Conservation (phyloP, 352 stramenopile genomes). For the Phytophthora hibernalis region DNA sequence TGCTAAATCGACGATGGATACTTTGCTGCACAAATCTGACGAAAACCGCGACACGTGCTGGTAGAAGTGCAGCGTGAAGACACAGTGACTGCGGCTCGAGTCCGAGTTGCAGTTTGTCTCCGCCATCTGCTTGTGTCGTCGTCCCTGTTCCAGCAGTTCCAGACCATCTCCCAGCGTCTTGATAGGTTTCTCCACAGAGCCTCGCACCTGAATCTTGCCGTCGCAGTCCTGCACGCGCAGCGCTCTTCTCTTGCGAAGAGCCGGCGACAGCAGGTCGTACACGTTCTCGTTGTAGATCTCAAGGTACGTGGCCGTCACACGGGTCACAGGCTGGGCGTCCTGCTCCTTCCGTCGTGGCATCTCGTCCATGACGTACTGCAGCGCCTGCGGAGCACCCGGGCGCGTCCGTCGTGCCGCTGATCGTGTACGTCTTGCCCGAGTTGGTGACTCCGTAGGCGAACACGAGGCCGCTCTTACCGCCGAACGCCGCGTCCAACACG, state of each 20-base stretch:
- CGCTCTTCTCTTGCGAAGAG: conserved; percentile 62
- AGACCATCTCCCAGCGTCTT: conserved; percentile 73
- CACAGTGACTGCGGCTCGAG: conserved; percentile 91
- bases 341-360: conserved; percentile 60
- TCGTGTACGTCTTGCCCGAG: conserved; percentile 98
- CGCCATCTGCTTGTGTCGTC: conserved; percentile 79
- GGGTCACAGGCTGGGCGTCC: conserved; percentile 43
- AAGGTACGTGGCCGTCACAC: conserved; percentile 93
- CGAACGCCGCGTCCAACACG: conserved; percentile 91
- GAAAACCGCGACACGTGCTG: conserved; percentile 35
- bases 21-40: conserved; percentile 45
- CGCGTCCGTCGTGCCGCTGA: conserved; percentile 88
- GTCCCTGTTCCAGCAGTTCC: conserved; percentile 71
- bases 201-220: conserved; percentile 89
- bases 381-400: conserved; percentile 83
- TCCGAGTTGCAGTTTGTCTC: conserved; percentile 92
- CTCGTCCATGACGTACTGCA: conserved; percentile 75
- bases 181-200: conserved; percentile 74
- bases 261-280: conserved; percentile 93
- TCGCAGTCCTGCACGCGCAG: conserved; percentile 86
- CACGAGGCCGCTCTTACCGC: conserved; percentile 90
- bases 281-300: conserved; percentile 99
- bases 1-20: conserved; percentile 97
- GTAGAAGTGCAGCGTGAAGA: conserved; percentile 89
- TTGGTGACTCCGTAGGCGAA: conserved; percentile 99